Evolutionary conservation across 2,329 filamentous ascomycete genomes (phyloP), one percentile per base, ranked within the genome.

Genomic region (Colletotrichum filicis): DNA sequence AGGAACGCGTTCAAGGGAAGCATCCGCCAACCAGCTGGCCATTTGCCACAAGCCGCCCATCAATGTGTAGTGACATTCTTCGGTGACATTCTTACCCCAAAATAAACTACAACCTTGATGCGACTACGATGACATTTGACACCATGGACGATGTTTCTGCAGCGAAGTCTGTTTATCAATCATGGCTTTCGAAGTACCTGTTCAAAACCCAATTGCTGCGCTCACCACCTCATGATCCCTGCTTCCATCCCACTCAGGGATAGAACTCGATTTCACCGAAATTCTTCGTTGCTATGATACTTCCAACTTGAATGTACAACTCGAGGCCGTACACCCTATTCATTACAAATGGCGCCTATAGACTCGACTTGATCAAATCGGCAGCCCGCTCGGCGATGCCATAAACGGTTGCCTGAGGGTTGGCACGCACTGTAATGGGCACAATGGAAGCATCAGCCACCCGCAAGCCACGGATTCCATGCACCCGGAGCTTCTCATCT

Each of bases 371-470:
- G 58, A 74, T 72, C 24, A 74, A 32, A 22, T 74, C 71, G 49
- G 62, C 71, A 26, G 68, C 68, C 58, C 79, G 79, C 63, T 81
- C 80, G 0, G 82, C 82, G 46, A 84, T 79, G 4, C 81, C 82
- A 63, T 83, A 84, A 1, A 83, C 77, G 0, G 82, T 83, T 1
- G 79, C 78, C 32, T 79, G 78, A 4, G 81, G 76, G 64, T 83
- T 81, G 1, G 79, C 78, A 19, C 79, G 78, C 2, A 76, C 76
- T 30, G 78, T 78, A 0, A 82, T 59, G 37, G 80, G 80, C 65
- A 81, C 79, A 5, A 81, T 59, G 37, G 83, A 84, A 5, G 85
- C 83, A 76, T 88, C 86, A 6, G 85, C 84, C 42, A 88, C 79
- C 24, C 86, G 80, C 58, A 88, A 77, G 57, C 85, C 83, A 59